Conservation (phyloP, 306 rosid genomes). For the Acacia confusa region DNA sequence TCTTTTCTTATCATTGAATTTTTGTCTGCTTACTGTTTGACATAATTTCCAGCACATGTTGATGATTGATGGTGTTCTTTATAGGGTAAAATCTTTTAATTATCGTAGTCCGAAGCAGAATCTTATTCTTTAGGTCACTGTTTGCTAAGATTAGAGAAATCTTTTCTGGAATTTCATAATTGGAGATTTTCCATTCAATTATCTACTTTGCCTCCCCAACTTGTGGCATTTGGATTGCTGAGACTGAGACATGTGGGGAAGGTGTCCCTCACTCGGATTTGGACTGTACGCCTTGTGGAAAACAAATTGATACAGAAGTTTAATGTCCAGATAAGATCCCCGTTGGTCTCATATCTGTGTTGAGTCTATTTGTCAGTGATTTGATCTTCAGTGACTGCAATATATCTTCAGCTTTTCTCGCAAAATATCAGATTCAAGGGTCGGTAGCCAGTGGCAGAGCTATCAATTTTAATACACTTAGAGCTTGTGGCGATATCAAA, state of each 20-base stretch:
- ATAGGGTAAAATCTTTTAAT: not conserved
- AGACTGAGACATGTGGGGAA: conserved; percentile 44
- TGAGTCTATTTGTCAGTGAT: conserved; percentile 22
- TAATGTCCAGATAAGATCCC: conserved; percentile 31
- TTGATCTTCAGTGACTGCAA: conserved; percentile 24
- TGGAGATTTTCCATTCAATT: conserved; percentile 13
- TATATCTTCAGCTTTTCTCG: conserved; percentile 19
- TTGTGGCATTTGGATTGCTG: conserved; percentile 24
- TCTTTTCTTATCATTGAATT: conserved; percentile 16
- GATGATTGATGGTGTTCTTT: conserved; percentile 19
- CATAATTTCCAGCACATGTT: conserved; percentile 29
- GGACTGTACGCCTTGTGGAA: conserved; percentile 24
- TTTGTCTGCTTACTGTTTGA: conserved; percentile 1
- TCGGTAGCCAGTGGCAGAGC: conserved; percentile 25
- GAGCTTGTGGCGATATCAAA: conserved; percentile 23
- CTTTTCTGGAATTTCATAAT: conserved; percentile 8
- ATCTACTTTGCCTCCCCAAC: not conserved
- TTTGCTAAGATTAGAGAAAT: no score
- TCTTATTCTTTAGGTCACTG: conserved; percentile 31
- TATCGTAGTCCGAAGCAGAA: conserved; percentile 24
- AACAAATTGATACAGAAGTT: conserved; percentile 34
- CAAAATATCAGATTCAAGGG: conserved; percentile 33
- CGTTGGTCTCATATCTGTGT: conserved; percentile 16
- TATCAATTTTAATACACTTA: conserved; percentile 27
- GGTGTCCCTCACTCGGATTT: conserved; percentile 31